Evolutionary conservation across 2,329 filamentous ascomycete species (phyloP).

Genomic region (Epichloe baconii): DNA sequence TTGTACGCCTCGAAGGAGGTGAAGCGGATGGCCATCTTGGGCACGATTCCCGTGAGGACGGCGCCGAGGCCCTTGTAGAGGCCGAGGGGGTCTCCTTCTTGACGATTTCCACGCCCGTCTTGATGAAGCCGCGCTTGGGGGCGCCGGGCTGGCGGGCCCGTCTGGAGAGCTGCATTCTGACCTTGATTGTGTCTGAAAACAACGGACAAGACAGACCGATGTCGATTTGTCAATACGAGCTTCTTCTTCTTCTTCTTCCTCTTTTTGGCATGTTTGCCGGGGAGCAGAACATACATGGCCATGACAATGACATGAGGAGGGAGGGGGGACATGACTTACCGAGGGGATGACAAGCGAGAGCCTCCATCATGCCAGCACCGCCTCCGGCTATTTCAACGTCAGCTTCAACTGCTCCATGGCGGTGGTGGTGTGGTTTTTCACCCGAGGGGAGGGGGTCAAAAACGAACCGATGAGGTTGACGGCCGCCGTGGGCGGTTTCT

Average conservation of each 20-base stretch:
- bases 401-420: neutral
- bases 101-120: slow-evolving; percentile 76
- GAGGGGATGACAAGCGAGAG: slow-evolving; percentile 85
- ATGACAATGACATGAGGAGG: slow-evolving; percentile 1
- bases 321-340: slow-evolving; percentile 35
- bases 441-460: neutral
- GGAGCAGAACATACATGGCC: neutral
- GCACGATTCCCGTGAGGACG: slow-evolving; percentile 88
- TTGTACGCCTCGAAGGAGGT: slow-evolving; percentile 97
- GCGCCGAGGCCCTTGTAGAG: slow-evolving; percentile 98
- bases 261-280: neutral
- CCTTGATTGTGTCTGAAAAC: slow-evolving; percentile 78
- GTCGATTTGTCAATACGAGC: neutral
- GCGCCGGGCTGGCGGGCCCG: slow-evolving; percentile 71
- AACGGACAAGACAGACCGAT: no score
- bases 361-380: slow-evolving; percentile 98
- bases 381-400: slow-evolving; percentile 58
- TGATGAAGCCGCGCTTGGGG: slow-evolving; percentile 76
- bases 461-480: slow-evolving; percentile 78
- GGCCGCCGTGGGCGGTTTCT: slow-evolving; percentile 70
- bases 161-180: slow-evolving; percentile 95
- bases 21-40: slow-evolving; percentile 99
- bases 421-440: neutral
- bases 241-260: neutral
- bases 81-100: slow-evolving; percentile 77